phyloP scores from a whole-genome alignment of 2,329 filamentous ascomycete species.

The Tolypocladium nubicola region DNA sequence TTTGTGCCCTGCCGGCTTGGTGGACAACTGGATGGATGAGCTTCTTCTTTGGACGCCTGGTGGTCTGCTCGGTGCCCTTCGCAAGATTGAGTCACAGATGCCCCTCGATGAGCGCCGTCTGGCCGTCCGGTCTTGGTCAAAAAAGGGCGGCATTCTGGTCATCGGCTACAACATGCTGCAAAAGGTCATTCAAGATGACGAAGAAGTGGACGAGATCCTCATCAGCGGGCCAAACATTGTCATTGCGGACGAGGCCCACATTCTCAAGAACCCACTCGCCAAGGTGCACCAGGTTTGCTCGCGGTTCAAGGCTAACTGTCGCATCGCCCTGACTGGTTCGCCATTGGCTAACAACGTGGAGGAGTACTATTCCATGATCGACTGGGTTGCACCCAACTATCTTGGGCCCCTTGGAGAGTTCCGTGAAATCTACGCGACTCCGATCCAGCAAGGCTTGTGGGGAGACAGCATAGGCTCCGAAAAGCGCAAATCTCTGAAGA shows the following conservation, averaged over 20 bases:
- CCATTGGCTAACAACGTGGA: constrained; percentile 74
- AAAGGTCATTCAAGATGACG: constrained; percentile 17
- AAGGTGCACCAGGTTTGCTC: constrained; percentile 42
- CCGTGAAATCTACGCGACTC: constrained; percentile 53
- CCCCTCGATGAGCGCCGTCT: constrained; percentile 25
- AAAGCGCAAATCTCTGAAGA: constrained; percentile 50
- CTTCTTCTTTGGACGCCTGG: constrained; percentile 57
- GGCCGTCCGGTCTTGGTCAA: constrained; percentile 48
- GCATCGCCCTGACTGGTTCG: constrained; percentile 79
- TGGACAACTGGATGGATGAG: constrained; percentile 79
- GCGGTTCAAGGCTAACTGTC: constrained; percentile 53
- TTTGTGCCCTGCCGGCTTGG: constrained; percentile 62
- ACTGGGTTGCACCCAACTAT: constrained; percentile 76
- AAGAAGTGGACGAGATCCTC: constrained; percentile 35
- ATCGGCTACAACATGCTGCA: constrained; percentile 63
- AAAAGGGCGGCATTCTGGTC: constrained; percentile 60
- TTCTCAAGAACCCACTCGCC: constrained; percentile 55
- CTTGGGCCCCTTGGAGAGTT: constrained; percentile 63
- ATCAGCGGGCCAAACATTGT: constrained; percentile 58
- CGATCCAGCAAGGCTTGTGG: constrained; percentile 64
- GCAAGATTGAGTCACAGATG: constrained; percentile 39
- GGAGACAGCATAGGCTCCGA: constrained; percentile 47
- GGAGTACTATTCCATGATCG: constrained; percentile 80
- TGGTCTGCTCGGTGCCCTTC: constrained; percentile 42
- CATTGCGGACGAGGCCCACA: constrained; percentile 78